These are phyloP conservation scores for Dactylellina cionopaga DNA, from an alignment of 2,329 filamentous ascomycete genomes.

Conservation along the genomic window DNA sequence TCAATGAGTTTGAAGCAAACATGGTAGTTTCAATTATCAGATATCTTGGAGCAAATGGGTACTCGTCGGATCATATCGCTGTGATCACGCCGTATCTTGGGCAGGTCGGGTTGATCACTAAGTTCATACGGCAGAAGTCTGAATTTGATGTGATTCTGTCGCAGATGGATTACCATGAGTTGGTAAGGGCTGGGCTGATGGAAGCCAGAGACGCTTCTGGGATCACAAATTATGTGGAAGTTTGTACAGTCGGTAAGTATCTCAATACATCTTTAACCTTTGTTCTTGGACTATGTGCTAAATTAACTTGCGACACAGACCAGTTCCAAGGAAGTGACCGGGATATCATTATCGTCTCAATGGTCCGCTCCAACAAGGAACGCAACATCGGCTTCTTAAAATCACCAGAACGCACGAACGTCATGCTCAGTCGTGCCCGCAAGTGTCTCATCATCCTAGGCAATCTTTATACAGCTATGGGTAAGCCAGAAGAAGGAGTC, in stretches of 20 bases:
- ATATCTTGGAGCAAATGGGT: slow-evolving; percentile 77
- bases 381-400: slow-evolving; percentile 72
- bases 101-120: slow-evolving; percentile 69
- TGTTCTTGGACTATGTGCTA: neutral
- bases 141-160: slow-evolving; percentile 72
- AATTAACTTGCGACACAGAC: slow-evolving; percentile 65
- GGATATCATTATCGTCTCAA: slow-evolving; percentile 74
- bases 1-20: slow-evolving; percentile 72
- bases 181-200: slow-evolving; percentile 72
- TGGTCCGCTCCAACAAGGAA: slow-evolving; percentile 72
- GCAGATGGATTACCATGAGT: slow-evolving; percentile 73
- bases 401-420: slow-evolving; percentile 71
- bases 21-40: slow-evolving; percentile 74
- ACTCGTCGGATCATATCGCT: slow-evolving; percentile 72
- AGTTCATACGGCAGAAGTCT: slow-evolving; percentile 68
- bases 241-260: slow-evolving; percentile 75
- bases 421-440: slow-evolving; percentile 69
- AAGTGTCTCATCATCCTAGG: slow-evolving; percentile 75
- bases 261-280: neutral
- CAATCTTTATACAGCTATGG: slow-evolving; percentile 75
- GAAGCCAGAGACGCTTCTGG: slow-evolving; percentile 65
- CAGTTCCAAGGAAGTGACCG: slow-evolving; percentile 83
- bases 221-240: slow-evolving; percentile 66
- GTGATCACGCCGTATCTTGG: slow-evolving; percentile 78
- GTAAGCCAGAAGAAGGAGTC: slow-evolving; percentile 65